Evolutionary conservation across 139 green algal genomes (phyloP).

Genomic region (Micractinium conductrix): DNA sequence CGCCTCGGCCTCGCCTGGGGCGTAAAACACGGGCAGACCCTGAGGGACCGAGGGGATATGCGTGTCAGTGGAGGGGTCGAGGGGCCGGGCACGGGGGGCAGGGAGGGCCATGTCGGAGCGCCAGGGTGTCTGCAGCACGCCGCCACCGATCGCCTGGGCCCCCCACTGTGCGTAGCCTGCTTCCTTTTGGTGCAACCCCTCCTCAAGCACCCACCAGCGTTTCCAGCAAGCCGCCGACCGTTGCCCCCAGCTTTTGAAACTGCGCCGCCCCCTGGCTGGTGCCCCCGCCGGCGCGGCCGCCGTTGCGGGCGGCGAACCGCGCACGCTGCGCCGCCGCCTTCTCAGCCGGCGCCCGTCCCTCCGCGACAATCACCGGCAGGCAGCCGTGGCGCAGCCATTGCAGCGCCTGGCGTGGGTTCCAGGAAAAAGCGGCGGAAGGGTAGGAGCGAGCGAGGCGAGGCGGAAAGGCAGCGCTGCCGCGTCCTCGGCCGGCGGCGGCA

Average conservation of each 20-base stretch:
- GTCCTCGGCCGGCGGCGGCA: background rate
- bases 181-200: too few relatives aligned
- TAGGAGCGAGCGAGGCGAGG: background rate
- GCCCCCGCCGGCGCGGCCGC: background rate
- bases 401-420: constrained; percentile 45
- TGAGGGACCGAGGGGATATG: constrained; percentile 39
- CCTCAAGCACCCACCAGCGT: constrained; percentile 22
- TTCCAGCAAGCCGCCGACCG: background rate
- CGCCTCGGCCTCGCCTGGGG: constrained; percentile 80
- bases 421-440: background rate
- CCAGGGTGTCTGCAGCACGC: too few relatives aligned
- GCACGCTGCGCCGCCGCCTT: constrained; percentile 61
- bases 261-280: background rate
- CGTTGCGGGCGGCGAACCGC: constrained; percentile 38
- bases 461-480: background rate
- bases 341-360: constrained; percentile 61
- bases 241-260: constrained; percentile 8
- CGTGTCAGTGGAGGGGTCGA: too few relatives aligned
- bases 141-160: too few relatives aligned
- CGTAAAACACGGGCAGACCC: constrained; percentile 75
- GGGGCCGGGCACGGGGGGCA: too few relatives aligned
- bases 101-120: too few relatives aligned
- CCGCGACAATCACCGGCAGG: constrained; percentile 71
- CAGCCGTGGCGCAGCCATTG: constrained; percentile 75
- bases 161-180: too few relatives aligned